Base-by-base conservation (phyloP, 2,329 filamentous ascomycete species). In the Aspergillus awamori region DNA sequence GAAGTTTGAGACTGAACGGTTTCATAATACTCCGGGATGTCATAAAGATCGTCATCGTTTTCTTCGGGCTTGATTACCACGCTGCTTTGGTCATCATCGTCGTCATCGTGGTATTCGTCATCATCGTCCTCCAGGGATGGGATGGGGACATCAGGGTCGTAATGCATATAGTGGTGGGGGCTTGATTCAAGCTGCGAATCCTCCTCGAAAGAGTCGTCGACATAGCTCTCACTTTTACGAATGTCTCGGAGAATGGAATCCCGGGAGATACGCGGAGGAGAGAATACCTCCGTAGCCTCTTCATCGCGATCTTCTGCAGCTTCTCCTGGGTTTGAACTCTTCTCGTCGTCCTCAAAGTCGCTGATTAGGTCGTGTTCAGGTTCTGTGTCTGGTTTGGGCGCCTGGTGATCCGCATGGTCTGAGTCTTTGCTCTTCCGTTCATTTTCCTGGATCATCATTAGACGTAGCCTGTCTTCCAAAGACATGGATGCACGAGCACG, bases 221-320 rank as follows among this genome's bases (percentile, higher is more conserved):
- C 83, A 61, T 81, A 78, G 59, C 80, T 74, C 75, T 91, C 77
- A 89, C 90, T 68, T 38, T 74, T 77, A 73, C 95, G 92, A 58
- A 97, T 89, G 64, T 94, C 92, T 57, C 91, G 89, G 69, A 98
- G 82, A 68, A 98, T 98, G 0, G 93, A 97, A 74, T 98, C 95
- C 39, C 94, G 87, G 8, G 94, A 97, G 72, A 98, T 96, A 58
- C 89, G 89, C 10, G 90, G 84, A 17, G 88, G 91, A 13, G 69
- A 84, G 82, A 59, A 83, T 78, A 57, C 84, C 84, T 67, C 89
- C 75, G 83, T 82, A 58, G 88, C 85, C 20, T 88, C 86, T 45
- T 33, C 48, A 6, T 20, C 28, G 8, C 52, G 11, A 8, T 58
- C 47, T 33, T 63, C 58, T 10, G 53, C 17, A 11, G 45, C 26